Evolutionary conservation across 164 flowering plant species (phyloP).

Genomic region (Stephania yunnanensis): DNA sequence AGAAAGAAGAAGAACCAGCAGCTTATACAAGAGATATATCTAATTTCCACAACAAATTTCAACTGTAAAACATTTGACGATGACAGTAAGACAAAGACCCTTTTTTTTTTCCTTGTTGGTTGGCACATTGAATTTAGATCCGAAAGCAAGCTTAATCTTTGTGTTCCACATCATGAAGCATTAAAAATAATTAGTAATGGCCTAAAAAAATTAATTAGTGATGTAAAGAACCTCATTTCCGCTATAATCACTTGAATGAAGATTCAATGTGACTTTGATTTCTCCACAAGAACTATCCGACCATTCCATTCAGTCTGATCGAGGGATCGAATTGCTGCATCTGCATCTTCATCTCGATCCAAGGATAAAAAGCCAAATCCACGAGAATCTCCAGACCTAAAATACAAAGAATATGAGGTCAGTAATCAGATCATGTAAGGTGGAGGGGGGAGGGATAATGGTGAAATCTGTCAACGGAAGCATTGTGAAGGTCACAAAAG

Average conservation of each 20-base stretch:
- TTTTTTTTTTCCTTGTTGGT: background rate
- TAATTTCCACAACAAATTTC: background rate
- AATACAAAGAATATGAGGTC: constrained; percentile 8
- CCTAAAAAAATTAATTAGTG: background rate
- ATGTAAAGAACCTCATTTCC: constrained; percentile 2
- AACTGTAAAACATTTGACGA: background rate
- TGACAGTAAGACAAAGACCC: background rate
- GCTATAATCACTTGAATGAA: background rate
- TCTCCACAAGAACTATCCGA: constrained; percentile 38
- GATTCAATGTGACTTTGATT: constrained; percentile 31
- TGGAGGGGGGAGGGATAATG: background rate
- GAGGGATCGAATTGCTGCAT: constrained; percentile 36
- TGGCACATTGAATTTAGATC: background rate
- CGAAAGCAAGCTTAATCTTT: background rate
- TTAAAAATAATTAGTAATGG: constrained; percentile 2
- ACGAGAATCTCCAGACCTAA: constrained; percentile 41
- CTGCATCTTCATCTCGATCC: constrained; percentile 41
- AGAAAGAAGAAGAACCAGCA: background rate
- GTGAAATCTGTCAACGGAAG: background rate
- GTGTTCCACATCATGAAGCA: background rate
- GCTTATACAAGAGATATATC: constrained; percentile 5
- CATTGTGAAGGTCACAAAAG: background rate
- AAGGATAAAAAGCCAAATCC: constrained; percentile 40
- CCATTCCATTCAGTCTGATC: constrained; percentile 43
- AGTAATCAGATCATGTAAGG: background rate